A percentile compares a stretch with the other conserved stretches of the same genome.
These are phyloP conservation scores for Populus simonii DNA, from an alignment of 345 rosid species.

Conservation along the genomic window DNA sequence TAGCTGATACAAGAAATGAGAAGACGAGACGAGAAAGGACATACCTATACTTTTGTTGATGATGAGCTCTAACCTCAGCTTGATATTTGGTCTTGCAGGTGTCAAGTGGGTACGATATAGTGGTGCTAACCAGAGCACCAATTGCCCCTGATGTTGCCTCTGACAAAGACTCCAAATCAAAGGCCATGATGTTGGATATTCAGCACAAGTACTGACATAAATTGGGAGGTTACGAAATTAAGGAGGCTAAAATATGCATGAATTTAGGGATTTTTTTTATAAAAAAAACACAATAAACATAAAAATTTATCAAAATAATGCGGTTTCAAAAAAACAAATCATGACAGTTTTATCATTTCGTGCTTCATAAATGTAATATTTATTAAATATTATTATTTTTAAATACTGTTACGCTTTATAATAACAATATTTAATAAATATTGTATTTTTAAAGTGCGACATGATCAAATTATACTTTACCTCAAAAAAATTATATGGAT, in stretches of 20 bases:
- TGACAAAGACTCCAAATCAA: constrained; percentile 25
- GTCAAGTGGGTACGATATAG: constrained; percentile 30
- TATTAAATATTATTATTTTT: no score
- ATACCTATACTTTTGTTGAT: constrained; percentile 29
- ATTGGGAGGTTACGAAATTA: neutral
- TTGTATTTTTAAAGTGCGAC: fast-evolving
- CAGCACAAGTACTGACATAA: neutral
- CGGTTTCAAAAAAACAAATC: no score
- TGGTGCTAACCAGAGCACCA: constrained; percentile 28
- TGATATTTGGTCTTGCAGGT: constrained; percentile 33
- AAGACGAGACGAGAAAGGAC: no score
- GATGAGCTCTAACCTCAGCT: constrained; percentile 24
- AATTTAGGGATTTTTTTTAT: neutral
- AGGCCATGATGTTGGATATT: constrained; percentile 5
- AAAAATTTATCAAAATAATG: no score
- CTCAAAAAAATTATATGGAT: fast-evolving
- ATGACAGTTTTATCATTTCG: fast-evolving
- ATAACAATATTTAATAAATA: no score
- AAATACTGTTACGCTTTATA: fast-evolving
- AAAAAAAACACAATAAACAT: no score
- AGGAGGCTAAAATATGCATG: neutral
- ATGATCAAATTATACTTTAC: no score
- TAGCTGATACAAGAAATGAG: neutral
- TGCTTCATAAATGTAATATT: no score
- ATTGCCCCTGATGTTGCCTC: constrained; percentile 31